phyloP scores from a whole-genome alignment of 495 filamentous ascomycete species.

The Venustampulla echinocandica region DNA sequence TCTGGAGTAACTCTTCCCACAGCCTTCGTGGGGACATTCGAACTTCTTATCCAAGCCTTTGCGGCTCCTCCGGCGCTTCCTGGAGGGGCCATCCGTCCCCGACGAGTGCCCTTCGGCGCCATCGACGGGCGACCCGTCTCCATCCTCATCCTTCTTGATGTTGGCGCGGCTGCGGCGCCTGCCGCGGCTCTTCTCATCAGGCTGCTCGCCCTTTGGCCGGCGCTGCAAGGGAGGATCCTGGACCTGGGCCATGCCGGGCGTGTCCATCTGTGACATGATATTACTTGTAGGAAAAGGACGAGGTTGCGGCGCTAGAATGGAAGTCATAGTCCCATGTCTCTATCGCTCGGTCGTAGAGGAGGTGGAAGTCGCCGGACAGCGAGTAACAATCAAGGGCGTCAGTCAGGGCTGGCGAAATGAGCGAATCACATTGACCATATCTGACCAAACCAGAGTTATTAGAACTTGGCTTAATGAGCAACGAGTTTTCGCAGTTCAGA shows the following conservation, averaged over 20 bases:
- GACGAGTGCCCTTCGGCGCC: constrained; percentile 34
- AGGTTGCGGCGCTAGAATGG: constrained; percentile 19
- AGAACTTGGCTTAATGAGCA: no score
- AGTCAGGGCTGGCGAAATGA: no score
- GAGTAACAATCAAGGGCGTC: no score
- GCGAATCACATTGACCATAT: no score
- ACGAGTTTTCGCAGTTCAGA: no score
- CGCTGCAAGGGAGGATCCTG: constrained; percentile 16
- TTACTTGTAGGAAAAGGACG: constrained; percentile 17
- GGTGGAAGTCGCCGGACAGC: neutral
- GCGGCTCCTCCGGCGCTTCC: constrained; percentile 71
- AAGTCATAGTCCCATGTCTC: constrained; percentile 21
- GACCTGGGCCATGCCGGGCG: constrained; percentile 11
- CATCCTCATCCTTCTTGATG: constrained; percentile 30
- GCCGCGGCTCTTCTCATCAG: constrained; percentile 36
- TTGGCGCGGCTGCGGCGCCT: constrained; percentile 38
- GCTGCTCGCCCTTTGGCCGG: constrained; percentile 31
- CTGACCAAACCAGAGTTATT: no score
- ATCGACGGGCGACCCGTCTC: constrained; percentile 19
- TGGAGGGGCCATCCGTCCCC: constrained; percentile 43
- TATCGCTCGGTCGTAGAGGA: neutral
- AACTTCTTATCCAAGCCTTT: constrained; percentile 93
- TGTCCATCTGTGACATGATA: constrained; percentile 21
- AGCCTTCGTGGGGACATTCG: constrained; percentile 79
- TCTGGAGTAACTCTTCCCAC: constrained; percentile 92